phyloP scores from a whole-genome alignment of 441 rosid genomes.

The Daphne laureola region DNA sequence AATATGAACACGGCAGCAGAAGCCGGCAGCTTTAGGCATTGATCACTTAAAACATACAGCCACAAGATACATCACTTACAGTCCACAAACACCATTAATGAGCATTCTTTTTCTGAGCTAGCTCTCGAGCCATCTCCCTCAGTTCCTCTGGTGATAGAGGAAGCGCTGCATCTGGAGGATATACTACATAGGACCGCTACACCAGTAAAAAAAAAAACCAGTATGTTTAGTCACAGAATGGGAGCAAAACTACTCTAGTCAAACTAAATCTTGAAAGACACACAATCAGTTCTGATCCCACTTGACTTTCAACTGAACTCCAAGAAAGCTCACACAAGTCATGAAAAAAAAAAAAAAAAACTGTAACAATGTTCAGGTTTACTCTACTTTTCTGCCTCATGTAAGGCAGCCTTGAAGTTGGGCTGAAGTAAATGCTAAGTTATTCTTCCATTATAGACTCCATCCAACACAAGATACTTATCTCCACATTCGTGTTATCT shows the following conservation, averaged over 20 bases:
- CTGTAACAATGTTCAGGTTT: no score
- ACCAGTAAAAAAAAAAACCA: conserved; percentile 9
- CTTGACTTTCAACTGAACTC: no score
- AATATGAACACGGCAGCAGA: not conserved
- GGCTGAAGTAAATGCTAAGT: no score
- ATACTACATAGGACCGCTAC: conserved; percentile 66
- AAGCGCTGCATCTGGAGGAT: conserved; percentile 57
- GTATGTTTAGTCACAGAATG: not conserved
- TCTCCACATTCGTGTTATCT: no score
- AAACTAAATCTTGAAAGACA: not conserved
- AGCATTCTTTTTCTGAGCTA: conserved; percentile 52
- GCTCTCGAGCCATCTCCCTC: conserved; percentile 79
- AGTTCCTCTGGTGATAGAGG: conserved; percentile 88
- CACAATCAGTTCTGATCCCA: no score
- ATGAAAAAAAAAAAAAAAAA: no score
- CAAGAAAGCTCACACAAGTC: no score
- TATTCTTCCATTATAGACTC: no score
- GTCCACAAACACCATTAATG: conserved; percentile 14
- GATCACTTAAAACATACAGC: not conserved
- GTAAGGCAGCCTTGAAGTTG: no score
- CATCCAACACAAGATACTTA: no score
- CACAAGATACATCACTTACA: conserved; percentile 14
- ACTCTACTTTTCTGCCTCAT: no score
- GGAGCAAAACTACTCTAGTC: not conserved
- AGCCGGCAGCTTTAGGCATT: not conserved